Conservation (phyloP, 139 green algal species). For the Volvox reticuliferus region DNA sequence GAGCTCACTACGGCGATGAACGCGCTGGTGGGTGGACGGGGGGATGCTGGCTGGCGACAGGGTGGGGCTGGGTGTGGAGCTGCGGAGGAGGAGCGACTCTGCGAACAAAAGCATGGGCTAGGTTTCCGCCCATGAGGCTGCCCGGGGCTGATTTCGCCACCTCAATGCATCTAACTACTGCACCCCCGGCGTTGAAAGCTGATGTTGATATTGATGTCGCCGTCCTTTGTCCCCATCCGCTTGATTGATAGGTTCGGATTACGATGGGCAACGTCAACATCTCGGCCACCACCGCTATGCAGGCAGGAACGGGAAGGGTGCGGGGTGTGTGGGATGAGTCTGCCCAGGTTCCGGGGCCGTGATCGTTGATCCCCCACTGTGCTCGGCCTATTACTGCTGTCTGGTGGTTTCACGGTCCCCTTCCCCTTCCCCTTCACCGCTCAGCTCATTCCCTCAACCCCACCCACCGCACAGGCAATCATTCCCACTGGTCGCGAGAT, state of each 20-base stretch:
- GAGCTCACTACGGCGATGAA: constrained; percentile 78
- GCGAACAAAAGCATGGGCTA: too few species aligned
- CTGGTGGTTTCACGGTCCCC: too few species aligned
- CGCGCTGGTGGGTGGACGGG: constrained; percentile 58
- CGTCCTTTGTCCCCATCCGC: not conserved
- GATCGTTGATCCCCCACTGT: too few species aligned
- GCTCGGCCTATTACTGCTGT: too few species aligned
- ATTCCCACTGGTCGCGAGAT: constrained; percentile 76
- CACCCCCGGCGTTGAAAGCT: too few species aligned
- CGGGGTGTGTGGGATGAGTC: not conserved
- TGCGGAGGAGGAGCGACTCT: not conserved
- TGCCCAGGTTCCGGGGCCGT: too few species aligned
- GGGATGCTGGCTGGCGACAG: not conserved
- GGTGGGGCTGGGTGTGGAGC: not conserved
- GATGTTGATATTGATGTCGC: not conserved
- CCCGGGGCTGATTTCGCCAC: too few species aligned
- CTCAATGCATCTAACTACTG: too few species aligned
- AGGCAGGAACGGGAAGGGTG: constrained; percentile 8
- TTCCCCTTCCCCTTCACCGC: not conserved
- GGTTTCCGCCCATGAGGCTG: too few species aligned
- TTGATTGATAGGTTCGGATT: constrained; percentile 45
- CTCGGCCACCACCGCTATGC: constrained; percentile 74
- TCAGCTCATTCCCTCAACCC: too few species aligned
- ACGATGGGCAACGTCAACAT: constrained; percentile 77
- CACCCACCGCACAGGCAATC: constrained; percentile 62